Evolutionary conservation across 2,329 filamentous ascomycete genomes (phyloP), one percentile per base, ranked within the genome.

Genomic region (Chaetomiaceae sp.): DNA sequence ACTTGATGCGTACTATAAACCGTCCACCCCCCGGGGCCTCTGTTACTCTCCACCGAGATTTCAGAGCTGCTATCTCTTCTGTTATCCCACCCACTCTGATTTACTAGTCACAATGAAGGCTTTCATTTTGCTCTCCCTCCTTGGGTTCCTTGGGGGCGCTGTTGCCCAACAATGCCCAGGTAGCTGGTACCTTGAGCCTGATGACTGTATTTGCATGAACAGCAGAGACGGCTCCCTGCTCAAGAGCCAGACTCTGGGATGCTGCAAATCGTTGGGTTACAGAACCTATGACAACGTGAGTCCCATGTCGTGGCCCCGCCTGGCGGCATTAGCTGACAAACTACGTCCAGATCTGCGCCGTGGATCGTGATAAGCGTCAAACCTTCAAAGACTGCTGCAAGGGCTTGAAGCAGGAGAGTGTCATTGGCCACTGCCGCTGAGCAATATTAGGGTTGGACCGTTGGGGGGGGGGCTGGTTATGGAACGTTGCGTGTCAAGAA

Each of bases 181-280:
- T 27, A 52, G 57, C 30, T 63, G 61, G 61, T 58, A 59, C 36
- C 58, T 63, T n/a, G 40, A 58, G 20, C 54, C 59, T 1, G 54
- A 61, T 46, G 61, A 63, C 51, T 63, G 61, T 48, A 63, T 63
- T 18, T 63, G 61, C 47, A 63, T 63, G 58, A 57, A 54, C 14
- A 62, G 59, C 50, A 55, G 45, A 18, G 55, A 61, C 30, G 61
- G 61, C 4, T 32, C 32, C 8, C 43, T 63, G 23, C 38, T 62
- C n/a, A 59, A 53, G 38, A 37, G 29, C 0, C 59, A 63, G 29
- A 63, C 61, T 0, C 21, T 43, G 23, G 38, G 16, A 2, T 59
- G 58, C 44, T 63, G 61, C 53, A 57, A 41, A 13, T 14, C 14
- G 1, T 38, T 58, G 40, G 54, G 56, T 0, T 63, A 63, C 30